Evolutionary conservation across 169 alveolate species (phyloP), one percentile per base, ranked within the genome.

Genomic region (Pseudocohnilembus persalinus): DNA sequence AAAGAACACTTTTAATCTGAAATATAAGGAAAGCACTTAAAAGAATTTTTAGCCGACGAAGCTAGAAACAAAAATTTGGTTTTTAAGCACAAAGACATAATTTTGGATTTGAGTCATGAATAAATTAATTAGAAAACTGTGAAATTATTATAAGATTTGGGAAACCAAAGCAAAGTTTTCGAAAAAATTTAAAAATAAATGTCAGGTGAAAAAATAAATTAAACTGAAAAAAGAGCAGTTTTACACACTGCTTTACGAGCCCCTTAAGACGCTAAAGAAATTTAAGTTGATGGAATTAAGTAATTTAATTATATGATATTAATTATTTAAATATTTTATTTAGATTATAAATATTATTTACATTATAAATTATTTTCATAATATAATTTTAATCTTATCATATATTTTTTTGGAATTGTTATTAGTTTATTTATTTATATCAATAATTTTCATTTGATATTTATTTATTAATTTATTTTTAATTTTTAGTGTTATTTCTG

Each of bases 241-340:
- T 93, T 98, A 35, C 99, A 99, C 91, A 97, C 97, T 11, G 99
- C 99, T 11, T 94, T 99, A 64, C 95, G 99, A 83, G 92, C 96
- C 72, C 95, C 96, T 16, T 89, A 89, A 75, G 96, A 92, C 79
- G 20, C 68, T 20, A 89, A 90, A 74, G 82, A 87, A 76, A 80
- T 93, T 11, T 83, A 81, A 63, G 88, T 95, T 32, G 96, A 92
- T 33, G 95, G 94, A 34, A 83, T 86, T 74, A 89, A 93, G 68
- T 49, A 65, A 84, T 90, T 81, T 73, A 85, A n/a, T n/a, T n/a
- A n/a, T n/a, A n/a, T n/a, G n/a, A n/a, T n/a, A n/a, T n/a, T n/a
- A n/a, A n/a, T n/a, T n/a, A n/a, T n/a, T n/a, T n/a, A n/a, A n/a
- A n/a, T 30, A 90, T 74, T 35, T 94, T 91, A 31, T 94, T 94